Base-by-base conservation (phyloP, 176 grass and related monocot genomes). In the Carex littledalei region DNA sequence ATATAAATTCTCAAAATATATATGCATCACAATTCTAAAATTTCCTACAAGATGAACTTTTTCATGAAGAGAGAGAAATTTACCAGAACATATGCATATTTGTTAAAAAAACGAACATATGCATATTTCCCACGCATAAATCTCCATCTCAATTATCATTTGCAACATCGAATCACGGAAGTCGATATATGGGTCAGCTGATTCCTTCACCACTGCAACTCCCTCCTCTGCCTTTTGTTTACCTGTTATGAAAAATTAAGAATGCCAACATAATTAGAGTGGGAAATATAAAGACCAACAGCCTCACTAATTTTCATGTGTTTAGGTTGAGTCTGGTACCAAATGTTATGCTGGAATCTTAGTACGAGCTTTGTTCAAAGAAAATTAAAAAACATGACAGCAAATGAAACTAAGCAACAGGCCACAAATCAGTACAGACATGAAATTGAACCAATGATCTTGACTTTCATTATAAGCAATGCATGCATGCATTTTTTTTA, bases 121-220 rank as follows among this genome's bases (percentile, higher is more conserved):
- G n/a, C n/a, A n/a, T n/a, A n/a, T n/a, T n/a, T 98, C 93, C 96
- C 93, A 98, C 14, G 81, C 70, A 69, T 91, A 95, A 12, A 95
- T 85, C 89, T 94, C 96, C 91, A 90, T 94, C 93, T 98, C 93
- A 22, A 95, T 82, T 60, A 95, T 92, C 93, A 98, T 98, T 85
- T 93, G 96, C 67, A 89, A 70, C 96, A 98, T 98, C 62, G 93
- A 95, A 50, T 98, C 96, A 8, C 88, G 80, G 91, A 98, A 98
- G 79, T 95, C 96, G 0, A 86, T 57, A 39, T 91, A 92, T 8
- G 93, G 96, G 76, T 98, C 93, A 52, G 88, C 90, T 54, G 96
- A 95, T 87, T 98, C 93, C 85, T 98, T 98, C 91, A 95, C 96
- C 87, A 98, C 96, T 57, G 93, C 93, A 87, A 98, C 91, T 62